phyloP scores from a whole-genome alignment of 129 eudicot genomes.

The Cynara cardunculus region DNA sequence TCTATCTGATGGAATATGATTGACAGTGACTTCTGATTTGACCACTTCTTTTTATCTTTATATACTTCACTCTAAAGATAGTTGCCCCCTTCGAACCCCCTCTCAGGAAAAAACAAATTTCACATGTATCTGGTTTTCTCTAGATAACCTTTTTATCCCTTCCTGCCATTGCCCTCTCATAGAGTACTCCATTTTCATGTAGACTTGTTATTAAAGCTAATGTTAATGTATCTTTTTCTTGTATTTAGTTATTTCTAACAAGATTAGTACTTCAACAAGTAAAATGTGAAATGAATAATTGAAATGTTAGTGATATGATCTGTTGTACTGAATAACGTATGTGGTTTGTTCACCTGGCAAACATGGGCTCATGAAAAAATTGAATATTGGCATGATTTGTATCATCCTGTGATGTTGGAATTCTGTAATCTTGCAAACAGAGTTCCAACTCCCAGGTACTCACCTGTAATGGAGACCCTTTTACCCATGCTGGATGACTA shows the following conservation, averaged over 20 bases:
- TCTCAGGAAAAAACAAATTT: neutral
- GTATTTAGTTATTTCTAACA: neutral
- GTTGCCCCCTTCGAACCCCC: neutral
- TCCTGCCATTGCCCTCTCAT: neutral
- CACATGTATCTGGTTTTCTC: neutral
- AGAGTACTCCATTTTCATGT: neutral
- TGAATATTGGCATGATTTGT: too few species aligned
- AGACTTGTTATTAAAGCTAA: neutral
- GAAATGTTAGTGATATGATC: too few species aligned
- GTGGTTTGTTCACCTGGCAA: too few species aligned
- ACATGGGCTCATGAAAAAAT: too few species aligned
- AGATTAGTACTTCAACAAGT: neutral
- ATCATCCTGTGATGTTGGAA: too few species aligned
- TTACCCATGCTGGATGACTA: too few species aligned
- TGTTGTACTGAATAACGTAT: too few species aligned
- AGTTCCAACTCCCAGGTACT: too few species aligned
- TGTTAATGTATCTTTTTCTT: neutral
- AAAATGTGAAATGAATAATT: too few species aligned
- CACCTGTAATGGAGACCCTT: too few species aligned
- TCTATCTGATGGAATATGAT: neutral
- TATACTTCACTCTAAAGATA: neutral
- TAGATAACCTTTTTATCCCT: neutral
- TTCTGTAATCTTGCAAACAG: too few species aligned
- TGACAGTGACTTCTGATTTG: neutral
- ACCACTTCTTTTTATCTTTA: neutral